Evolutionary conservation across 768 basidiomycete genomes (phyloP).

Genomic region (Trametes gibbosa): DNA sequence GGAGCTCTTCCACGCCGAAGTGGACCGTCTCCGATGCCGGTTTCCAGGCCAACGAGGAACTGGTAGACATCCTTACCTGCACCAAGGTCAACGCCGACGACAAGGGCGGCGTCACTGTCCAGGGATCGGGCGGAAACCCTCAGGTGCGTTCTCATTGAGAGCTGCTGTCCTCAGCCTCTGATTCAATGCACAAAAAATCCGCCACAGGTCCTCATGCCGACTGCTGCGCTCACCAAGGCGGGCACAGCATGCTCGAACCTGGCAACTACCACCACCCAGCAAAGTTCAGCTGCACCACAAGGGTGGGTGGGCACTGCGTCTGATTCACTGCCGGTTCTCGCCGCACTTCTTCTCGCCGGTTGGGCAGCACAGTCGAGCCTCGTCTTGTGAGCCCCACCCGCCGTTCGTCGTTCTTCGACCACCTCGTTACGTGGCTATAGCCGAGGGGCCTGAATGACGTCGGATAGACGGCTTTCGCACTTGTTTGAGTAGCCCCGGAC

Average conservation of each 20-base stretch:
- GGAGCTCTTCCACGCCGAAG: constrained; percentile 34
- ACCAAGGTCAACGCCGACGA: constrained; percentile 33
- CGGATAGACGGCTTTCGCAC: too few relatives aligned
- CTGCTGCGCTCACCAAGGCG: constrained; percentile 25
- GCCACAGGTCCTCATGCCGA: constrained; percentile 36
- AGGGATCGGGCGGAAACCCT: constrained; percentile 45
- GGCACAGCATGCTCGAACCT: constrained; percentile 23
- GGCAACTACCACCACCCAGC: constrained; percentile 13
- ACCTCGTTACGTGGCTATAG: neutral
- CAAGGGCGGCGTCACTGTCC: constrained; percentile 41
- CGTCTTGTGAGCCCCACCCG: neutral
- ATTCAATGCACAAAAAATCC: too few relatives aligned
- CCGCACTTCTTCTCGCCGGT: neutral
- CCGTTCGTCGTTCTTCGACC: neutral
- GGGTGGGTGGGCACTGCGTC: neutral
- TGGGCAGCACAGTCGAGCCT: constrained; percentile 14
- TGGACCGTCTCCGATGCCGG: constrained; percentile 46
- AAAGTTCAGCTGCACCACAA: constrained; percentile 3
- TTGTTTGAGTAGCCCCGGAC: neutral
- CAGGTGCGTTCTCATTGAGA: constrained; percentile 34
- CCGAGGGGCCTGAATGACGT: too few relatives aligned
- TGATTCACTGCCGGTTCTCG: neutral
- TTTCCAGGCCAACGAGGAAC: constrained; percentile 38
- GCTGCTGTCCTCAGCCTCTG: too few relatives aligned
- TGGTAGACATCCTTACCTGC: constrained; percentile 58